Evolutionary conservation across 1,284 basidiomycete genomes (phyloP).

Genomic region (Hypsizygus ulmarius): DNA sequence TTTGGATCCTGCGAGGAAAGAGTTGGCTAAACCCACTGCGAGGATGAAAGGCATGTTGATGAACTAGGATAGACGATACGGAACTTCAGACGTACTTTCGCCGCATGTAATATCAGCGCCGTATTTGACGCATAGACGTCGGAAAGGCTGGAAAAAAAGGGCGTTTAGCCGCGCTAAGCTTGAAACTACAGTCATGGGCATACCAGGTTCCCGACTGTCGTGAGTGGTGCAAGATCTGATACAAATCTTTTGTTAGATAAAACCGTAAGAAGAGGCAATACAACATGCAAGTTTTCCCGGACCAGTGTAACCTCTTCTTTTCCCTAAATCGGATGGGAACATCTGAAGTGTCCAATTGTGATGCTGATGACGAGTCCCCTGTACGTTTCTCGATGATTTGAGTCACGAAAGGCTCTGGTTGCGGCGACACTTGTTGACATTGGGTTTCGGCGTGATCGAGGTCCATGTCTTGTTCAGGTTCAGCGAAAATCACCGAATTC

Average conservation of each 20-base stretch:
- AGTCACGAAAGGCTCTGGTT: conserved; percentile 4
- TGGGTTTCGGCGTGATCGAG: conserved; percentile 1
- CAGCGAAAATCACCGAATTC: conserved; percentile 28
- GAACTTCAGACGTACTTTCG: conserved; percentile 61
- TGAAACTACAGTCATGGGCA: conserved; percentile 24
- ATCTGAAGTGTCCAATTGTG: conserved; percentile 58
- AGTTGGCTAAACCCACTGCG: conserved; percentile 78
- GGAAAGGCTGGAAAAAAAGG: conserved; percentile 70
- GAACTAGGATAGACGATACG: background rate
- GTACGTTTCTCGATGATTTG: conserved; percentile 33
- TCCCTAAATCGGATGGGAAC: conserved; percentile 73
- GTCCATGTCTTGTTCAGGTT: conserved; percentile 35
- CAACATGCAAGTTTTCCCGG: conserved; percentile 77
- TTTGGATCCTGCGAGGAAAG: conserved; percentile 78
- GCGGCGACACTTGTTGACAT: background rate
- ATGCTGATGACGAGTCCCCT: conserved; percentile 23
- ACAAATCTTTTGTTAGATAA: conserved; percentile 9
- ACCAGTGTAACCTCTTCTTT: conserved; percentile 87
- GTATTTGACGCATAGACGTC: conserved; percentile 81
- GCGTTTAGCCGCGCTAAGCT: background rate
- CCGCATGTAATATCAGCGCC: conserved; percentile 96
- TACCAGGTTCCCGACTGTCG: conserved; percentile 93
- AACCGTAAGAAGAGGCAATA: background rate
- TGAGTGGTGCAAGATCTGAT: conserved; percentile 87
- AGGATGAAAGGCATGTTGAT: conserved; percentile 2